Percentiles rank a stretch among this genome's conserved stretches.
These are phyloP conservation scores for Lipomyces orientalis DNA, from an alignment of 805 yeast species.

Conservation along the genomic window DNA sequence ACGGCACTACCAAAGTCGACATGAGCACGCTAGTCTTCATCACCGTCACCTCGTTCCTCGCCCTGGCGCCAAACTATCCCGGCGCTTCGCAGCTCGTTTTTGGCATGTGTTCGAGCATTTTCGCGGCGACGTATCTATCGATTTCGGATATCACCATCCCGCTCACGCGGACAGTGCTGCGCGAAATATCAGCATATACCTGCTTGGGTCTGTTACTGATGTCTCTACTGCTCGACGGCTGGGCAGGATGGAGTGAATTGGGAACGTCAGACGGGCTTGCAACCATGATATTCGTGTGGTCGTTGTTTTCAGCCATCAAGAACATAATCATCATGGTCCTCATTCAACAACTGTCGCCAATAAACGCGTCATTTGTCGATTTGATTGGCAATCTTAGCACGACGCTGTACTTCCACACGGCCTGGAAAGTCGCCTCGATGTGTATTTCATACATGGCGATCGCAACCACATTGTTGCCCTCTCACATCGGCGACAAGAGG, in stretches of 20 bases:
- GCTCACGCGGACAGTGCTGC: constrained; percentile 30
- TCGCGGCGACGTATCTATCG: constrained; percentile 36
- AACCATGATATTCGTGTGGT: constrained; percentile 28
- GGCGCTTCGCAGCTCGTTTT: constrained; percentile 36
- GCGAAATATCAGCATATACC: constrained; percentile 34
- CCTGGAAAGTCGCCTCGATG: constrained; percentile 36
- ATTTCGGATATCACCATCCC: constrained; percentile 36
- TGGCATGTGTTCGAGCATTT: constrained; percentile 34
- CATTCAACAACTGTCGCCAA: constrained; percentile 36
- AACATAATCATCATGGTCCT: constrained; percentile 35
- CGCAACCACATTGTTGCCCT: constrained; percentile 32
- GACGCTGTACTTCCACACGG: constrained; percentile 27
- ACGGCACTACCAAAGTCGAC: constrained; percentile 18
- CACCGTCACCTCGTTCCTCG: constrained; percentile 33
- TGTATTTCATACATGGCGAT: constrained; percentile 36
- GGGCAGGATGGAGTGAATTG: constrained; percentile 36
- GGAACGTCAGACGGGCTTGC: constrained; percentile 33
- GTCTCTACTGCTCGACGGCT: constrained; percentile 35
- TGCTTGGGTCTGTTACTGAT: constrained; percentile 30
- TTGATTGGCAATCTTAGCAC: constrained; percentile 35
- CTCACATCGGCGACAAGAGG: constrained; percentile 24
- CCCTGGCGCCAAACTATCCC: constrained; percentile 34
- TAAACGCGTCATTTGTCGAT: constrained; percentile 37
- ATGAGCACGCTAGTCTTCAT: constrained; percentile 28
- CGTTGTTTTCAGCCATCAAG: constrained; percentile 33